Evolutionary conservation across 257 asterid genomes (phyloP).

Genomic region (Salvia rosmarinus): DNA sequence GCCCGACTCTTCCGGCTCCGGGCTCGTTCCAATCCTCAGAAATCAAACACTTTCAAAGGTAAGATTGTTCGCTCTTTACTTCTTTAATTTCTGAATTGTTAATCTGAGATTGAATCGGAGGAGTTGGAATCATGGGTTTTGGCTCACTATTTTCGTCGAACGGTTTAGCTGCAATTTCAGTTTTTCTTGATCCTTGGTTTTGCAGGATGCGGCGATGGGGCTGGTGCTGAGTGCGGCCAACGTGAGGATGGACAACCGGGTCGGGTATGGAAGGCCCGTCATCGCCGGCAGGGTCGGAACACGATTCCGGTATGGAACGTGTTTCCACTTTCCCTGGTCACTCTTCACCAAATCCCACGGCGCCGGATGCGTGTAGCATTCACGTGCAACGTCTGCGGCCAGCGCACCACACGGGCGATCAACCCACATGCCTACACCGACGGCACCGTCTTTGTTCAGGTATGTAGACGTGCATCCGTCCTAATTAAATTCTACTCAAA

Average conservation of each 20-base stretch:
- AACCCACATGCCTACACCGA: conserved; percentile 97
- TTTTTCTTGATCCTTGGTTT: neutral
- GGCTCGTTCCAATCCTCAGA: conserved; percentile 53
- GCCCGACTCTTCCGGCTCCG: conserved; percentile 43
- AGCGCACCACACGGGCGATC: conserved; percentile 96
- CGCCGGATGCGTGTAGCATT: conserved; percentile 96
- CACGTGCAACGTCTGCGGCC: conserved; percentile 95
- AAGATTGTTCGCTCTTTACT: neutral
- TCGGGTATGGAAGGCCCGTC: conserved; percentile 96
- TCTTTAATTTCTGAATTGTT: neutral
- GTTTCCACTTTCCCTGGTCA: conserved; percentile 96
- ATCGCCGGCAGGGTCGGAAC: conserved; percentile 57
- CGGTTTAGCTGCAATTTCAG: neutral
- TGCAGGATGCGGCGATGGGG: conserved; percentile 93
- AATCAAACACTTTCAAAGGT: conserved; percentile 67
- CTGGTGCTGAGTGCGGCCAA: conserved; percentile 79
- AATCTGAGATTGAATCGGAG: neutral
- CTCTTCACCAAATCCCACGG: conserved; percentile 88
- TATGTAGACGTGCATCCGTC: conserved; percentile 9
- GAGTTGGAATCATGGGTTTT: neutral
- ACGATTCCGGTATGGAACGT: conserved; percentile 44
- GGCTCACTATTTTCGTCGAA: conserved; percentile 1
- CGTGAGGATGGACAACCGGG: conserved; percentile 93
- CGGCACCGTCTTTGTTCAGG: conserved; percentile 99
- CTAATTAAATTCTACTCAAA: too few relatives aligned